A percentile compares a stretch with the other conserved stretches of the same genome.
These are phyloP conservation scores for Coccomyxa sp. DNA, from an alignment of 139 green algal species.

Conservation along the genomic window DNA sequence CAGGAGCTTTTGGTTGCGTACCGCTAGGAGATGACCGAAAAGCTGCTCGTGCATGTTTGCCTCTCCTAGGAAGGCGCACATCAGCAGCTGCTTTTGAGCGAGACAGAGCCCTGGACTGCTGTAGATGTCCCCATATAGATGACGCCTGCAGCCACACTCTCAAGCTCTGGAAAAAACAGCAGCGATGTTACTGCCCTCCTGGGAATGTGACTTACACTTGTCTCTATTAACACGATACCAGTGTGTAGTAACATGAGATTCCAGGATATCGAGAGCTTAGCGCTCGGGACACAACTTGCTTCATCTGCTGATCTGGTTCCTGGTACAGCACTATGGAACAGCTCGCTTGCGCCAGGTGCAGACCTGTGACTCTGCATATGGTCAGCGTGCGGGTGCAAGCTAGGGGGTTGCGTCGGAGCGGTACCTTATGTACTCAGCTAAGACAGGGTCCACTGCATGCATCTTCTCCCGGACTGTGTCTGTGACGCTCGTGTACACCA, in stretches of 20 bases:
- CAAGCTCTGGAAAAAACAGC: too few relatives aligned
- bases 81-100: conserved; percentile 52
- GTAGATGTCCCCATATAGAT: conserved; percentile 65
- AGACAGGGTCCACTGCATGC: conserved; percentile 40
- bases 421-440: conserved; percentile 54
- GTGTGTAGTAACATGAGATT: too few relatives aligned
- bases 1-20: conserved; percentile 5
- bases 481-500: conserved; percentile 50
- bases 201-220: neutral
- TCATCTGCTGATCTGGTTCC: too few relatives aligned
- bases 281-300: too few relatives aligned
- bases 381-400: too few relatives aligned
- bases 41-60: conserved; percentile 62
- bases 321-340: too few relatives aligned
- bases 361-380: too few relatives aligned
- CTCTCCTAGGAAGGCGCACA: conserved; percentile 39
- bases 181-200: too few relatives aligned
- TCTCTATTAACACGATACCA: too few relatives aligned
- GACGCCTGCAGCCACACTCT: conserved; percentile 21
- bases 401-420: too few relatives aligned
- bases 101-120: conserved; percentile 44
- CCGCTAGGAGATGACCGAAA: conserved; percentile 51
- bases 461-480: conserved; percentile 45
- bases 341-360: too few relatives aligned
- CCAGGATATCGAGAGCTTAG: too few relatives aligned